Percentiles rank a stretch among this genome's conserved stretches.
Evolutionary conservation across 768 basidiomycete species (phyloP).

Genomic region (Amanita rubescens): DNA sequence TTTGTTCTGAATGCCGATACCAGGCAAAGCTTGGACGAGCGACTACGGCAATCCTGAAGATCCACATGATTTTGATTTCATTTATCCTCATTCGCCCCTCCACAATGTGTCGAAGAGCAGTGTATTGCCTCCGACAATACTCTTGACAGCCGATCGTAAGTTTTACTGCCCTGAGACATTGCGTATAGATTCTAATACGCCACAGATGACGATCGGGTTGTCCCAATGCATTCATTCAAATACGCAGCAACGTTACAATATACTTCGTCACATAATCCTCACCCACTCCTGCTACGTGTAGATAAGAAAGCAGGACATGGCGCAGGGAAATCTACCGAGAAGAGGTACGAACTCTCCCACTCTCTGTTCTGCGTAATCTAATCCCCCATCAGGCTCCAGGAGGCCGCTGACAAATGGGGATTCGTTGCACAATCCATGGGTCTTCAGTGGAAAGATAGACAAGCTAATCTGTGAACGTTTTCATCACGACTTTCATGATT

Average conservation of each 20-base stretch:
- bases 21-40: conserved; percentile 68
- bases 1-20: conserved; percentile 4
- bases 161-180: conserved; percentile 11
- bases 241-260: conserved; percentile 73
- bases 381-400: conserved; percentile 48
- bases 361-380: neutral
- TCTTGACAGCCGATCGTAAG: conserved; percentile 82
- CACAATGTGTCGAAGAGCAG: conserved; percentile 66
- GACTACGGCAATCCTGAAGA: conserved; percentile 76
- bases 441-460: conserved; percentile 28
- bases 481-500: neutral
- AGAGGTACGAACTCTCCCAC: conserved; percentile 35
- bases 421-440: conserved; percentile 67
- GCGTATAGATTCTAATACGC: neutral
- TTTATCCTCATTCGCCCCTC: conserved; percentile 70
- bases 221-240: conserved; percentile 83
- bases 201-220: conserved; percentile 80
- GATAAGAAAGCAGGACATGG: conserved; percentile 81
- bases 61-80: conserved; percentile 78
- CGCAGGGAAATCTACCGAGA: conserved; percentile 69
- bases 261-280: conserved; percentile 50
- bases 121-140: conserved; percentile 58
- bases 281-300: conserved; percentile 70
- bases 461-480: conserved; percentile 11
- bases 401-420: conserved; percentile 71